Evolutionary conservation across 2,329 filamentous ascomycete genomes (phyloP), one percentile per base, ranked within the genome.

Genomic region (Pyricularia grisea): DNA sequence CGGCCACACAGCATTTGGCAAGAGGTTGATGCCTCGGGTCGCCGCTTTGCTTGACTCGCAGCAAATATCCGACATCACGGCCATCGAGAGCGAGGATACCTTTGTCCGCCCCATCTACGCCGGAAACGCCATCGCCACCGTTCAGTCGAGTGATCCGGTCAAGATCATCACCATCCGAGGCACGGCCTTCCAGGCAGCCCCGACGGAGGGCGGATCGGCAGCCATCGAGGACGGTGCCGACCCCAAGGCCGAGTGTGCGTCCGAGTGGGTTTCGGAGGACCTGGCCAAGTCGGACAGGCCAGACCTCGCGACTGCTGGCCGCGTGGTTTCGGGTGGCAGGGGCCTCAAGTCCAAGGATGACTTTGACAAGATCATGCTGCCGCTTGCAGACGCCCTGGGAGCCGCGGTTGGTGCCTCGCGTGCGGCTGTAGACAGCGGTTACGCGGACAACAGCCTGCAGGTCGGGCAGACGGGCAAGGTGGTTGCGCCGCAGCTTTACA

Each of bases 401-500:
- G 95, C 95, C n/a, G 95, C 95, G 4, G 93, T 99, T 71, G 95
- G 95, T 75, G 95, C 95, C 31, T 97, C 93, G 67, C 89, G 95
- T 75, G 95, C 95, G 23, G 95, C 95, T 11, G 95, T 99, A 60
- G 95, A 99, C 81, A 96, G 92, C 74, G 95, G 95, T 5, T 99
- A 97, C 77, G 95, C 95, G 33, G 95, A 99, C 83, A 99, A 99
- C 86, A 97, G 93, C 79, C 83, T 99, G 74, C 95, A 99, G 82
- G 94, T 99, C 73, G 95, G 95, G 65, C 95, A 99, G 85, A 99
- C 95, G 17, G 95, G 95, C 76, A 99, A 99, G 87, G 97, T 98
- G 71, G 94, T 99, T 68, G 95, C 95, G 65, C 95, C 95, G 70
- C 90, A 99, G 80, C 83, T 99, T 71, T 99, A 99, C 78, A 86